Base-by-base conservation (phyloP, 768 basidiomycete species). In the Tricholoma furcatifolium region DNA sequence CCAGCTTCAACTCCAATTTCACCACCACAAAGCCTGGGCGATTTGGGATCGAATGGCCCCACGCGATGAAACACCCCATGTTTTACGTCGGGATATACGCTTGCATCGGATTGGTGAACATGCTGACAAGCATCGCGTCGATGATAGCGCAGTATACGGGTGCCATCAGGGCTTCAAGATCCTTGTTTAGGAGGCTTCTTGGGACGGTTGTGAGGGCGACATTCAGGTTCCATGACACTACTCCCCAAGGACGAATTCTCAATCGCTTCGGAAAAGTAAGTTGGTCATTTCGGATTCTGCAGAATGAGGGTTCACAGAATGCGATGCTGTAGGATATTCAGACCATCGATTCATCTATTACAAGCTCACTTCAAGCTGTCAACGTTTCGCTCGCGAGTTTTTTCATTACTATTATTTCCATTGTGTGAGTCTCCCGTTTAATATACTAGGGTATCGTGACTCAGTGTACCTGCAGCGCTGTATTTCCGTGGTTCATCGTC, bases 181-280 rank as follows among this genome's bases (percentile, higher is more conserved):
- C 65, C 27, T 65, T 80, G 12, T 79, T 79, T 64, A 71, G 67
- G 70, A 79, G 71, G 59, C 74, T 94, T 32, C 69, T 93, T 47
- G 79, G 75, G 6, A 80, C 80, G 0, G 88, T 94, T 9, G 84
- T 92, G n/a, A 76, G 83, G 11, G 89, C 91, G 8, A 92, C 92
- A 5, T 91, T 93, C 77, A 78, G 91, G 48, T 91, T 87, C 77
- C 85, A 86, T 62, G 90, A 93, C 62, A 84, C 86, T 0, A 93
- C 91, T 0, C 91, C 91, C 1, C 83, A 87, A 68, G 90, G 27
- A 35, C 86, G 90, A 2, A 86, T 94, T 78, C 75, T 94, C 59
- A 94, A 93, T 67, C 81, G 92, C 4, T 93, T 94, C 62, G 87
- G 83, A 61, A 87, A 85, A 67, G 81, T 79, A 40, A 46, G 62